phyloP scores from a whole-genome alignment of 2,329 filamentous ascomycete species.

The Penicillium sp. region DNA sequence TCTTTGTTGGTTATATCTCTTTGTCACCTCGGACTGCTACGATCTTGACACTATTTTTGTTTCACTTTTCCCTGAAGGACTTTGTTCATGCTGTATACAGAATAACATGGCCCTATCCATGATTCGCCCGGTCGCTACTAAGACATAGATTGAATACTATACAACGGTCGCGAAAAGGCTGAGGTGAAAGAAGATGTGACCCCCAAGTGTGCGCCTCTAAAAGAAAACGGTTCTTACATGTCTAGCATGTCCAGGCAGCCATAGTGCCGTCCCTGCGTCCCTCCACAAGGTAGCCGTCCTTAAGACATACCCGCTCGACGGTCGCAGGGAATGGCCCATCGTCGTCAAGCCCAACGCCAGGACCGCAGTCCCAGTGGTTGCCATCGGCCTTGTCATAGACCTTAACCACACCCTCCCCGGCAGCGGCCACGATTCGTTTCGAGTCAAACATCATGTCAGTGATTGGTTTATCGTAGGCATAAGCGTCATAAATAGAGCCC shows the following conservation, averaged over 20 bases:
- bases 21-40: slow-evolving; percentile 6
- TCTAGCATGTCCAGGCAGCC: slow-evolving; percentile 80
- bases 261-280: slow-evolving; percentile 83
- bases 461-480: slow-evolving; percentile 87
- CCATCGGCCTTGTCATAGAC: slow-evolving; percentile 98
- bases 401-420: slow-evolving; percentile 90
- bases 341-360: slow-evolving; percentile 66
- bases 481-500: slow-evolving; percentile 91
- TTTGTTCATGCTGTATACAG: slow-evolving; percentile 10
- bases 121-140: slow-evolving; percentile 12
- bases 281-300: slow-evolving; percentile 91
- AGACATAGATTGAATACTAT: slow-evolving; percentile 25
- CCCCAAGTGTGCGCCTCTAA: slow-evolving; percentile 7
- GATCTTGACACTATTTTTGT: slow-evolving; percentile 6
- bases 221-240: background rate
- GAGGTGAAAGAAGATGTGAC: slow-evolving; percentile 1
- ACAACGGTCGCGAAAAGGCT: slow-evolving; percentile 17
- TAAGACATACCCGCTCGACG: slow-evolving; percentile 83
- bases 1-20: slow-evolving; percentile 6
- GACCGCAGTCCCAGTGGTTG: slow-evolving; percentile 92
- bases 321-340: slow-evolving; percentile 64
- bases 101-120: slow-evolving; percentile 10
- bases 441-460: slow-evolving; percentile 97
- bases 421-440: slow-evolving; percentile 83
- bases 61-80: background rate